phyloP scores from a whole-genome alignment of 2,329 filamentous ascomycete species.

The Graphiopsis chlorocephala region DNA sequence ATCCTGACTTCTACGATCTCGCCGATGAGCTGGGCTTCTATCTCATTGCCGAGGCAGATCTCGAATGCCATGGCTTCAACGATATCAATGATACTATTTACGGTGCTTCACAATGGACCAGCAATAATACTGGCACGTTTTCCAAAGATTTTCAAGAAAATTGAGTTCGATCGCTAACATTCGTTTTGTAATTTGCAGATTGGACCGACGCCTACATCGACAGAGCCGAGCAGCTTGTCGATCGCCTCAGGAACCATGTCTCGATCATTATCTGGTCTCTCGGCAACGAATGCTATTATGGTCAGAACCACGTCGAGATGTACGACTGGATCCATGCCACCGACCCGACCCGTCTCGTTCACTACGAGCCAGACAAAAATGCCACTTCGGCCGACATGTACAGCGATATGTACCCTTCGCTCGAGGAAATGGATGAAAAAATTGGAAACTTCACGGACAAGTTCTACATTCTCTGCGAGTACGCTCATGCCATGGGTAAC shows the following conservation, averaged over 20 bases:
- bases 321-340: conserved; percentile 57
- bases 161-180: no score
- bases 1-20: conserved; percentile 56
- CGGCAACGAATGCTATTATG: conserved; percentile 70
- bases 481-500: conserved; percentile 66
- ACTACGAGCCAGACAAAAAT: conserved; percentile 63
- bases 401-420: conserved; percentile 62
- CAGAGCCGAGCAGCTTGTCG: conserved; percentile 60
- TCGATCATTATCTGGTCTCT: conserved; percentile 69
- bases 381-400: conserved; percentile 63
- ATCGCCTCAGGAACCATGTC: conserved; percentile 68
- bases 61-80: conserved; percentile 44
- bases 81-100: conserved; percentile 15
- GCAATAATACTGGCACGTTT: conserved; percentile 46
- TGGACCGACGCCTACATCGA: conserved; percentile 66
- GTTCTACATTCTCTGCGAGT: conserved; percentile 56
- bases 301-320: conserved; percentile 65
- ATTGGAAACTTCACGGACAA: conserved; percentile 33
- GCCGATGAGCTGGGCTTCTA: conserved; percentile 65
- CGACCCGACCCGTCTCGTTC: conserved; percentile 58
- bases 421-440: conserved; percentile 45
- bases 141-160: no score
- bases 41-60: conserved; percentile 56
- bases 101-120: conserved; percentile 37
- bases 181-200: no score